Conservation (phyloP, 2,329 filamentous ascomycete species). For the Hypoxylon sp. region DNA sequence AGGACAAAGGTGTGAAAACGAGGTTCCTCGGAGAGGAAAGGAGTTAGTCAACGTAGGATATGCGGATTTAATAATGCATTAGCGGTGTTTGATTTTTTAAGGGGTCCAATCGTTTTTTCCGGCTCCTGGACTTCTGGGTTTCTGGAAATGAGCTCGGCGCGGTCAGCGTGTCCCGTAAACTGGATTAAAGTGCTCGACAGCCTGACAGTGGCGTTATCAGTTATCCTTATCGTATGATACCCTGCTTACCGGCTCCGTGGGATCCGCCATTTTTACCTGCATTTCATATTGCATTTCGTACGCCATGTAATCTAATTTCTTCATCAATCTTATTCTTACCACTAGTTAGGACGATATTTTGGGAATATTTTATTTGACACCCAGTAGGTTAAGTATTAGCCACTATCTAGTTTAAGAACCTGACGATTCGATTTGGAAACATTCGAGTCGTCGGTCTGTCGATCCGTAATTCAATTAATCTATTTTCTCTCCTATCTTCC, state of each 20-base stretch:
- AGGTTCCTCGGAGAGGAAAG: slow-evolving; percentile 31
- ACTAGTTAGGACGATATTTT: slow-evolving; percentile 2
- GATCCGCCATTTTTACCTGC: slow-evolving; percentile 28
- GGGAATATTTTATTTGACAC: not conserved
- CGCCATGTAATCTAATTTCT: slow-evolving; percentile 33
- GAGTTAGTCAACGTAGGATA: slow-evolving; percentile 34
- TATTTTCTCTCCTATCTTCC: not conserved
- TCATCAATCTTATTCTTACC: slow-evolving; percentile 17
- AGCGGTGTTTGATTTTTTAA: slow-evolving; percentile 31
- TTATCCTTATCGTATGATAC: slow-evolving; percentile 45
- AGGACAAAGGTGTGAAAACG: slow-evolving; percentile 7
- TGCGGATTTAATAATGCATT: slow-evolving; percentile 44
- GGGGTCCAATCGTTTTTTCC: slow-evolving; percentile 39
- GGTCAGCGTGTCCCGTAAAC: slow-evolving; percentile 39
- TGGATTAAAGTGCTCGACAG: slow-evolving; percentile 40
- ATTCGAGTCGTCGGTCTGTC: slow-evolving; percentile 2
- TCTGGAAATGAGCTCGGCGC: slow-evolving; percentile 38
- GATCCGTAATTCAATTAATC: slow-evolving; percentile 1
- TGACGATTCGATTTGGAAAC: not conserved
- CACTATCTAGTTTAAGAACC: not conserved
- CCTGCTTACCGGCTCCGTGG: slow-evolving; percentile 29
- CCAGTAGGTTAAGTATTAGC: not conserved
- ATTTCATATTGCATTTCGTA: slow-evolving; percentile 22
- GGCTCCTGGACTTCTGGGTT: not conserved
- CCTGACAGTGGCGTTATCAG: slow-evolving; percentile 51